phyloP scores from a whole-genome alignment of 148 eudicot genomes.

The Chenopodium quinoa region DNA sequence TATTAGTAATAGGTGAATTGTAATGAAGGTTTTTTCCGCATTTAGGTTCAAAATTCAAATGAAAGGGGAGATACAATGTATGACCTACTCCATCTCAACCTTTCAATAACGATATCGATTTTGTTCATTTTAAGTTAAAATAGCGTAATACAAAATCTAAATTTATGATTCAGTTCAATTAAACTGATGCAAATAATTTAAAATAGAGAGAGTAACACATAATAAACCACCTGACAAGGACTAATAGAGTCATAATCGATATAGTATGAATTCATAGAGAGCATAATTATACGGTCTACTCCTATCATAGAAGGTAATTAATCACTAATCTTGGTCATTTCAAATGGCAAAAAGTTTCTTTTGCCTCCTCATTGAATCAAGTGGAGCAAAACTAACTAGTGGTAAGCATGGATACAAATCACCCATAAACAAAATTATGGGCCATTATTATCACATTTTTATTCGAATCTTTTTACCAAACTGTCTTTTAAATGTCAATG shows the following conservation, averaged over 20 bases:
- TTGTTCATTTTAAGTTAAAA: too few species aligned
- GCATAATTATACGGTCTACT: too few species aligned
- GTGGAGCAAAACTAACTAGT: conserved; percentile 10
- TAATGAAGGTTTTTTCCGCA: too few species aligned
- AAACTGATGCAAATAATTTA: too few species aligned
- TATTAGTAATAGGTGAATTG: too few species aligned
- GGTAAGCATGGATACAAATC: conserved; percentile 11
- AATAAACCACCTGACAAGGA: not conserved
- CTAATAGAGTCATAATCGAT: not conserved
- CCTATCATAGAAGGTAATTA: not conserved
- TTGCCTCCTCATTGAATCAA: not conserved
- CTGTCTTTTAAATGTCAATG: not conserved
- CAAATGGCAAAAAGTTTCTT: not conserved
- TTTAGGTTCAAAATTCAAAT: too few species aligned
- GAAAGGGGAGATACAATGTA: too few species aligned
- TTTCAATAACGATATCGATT: too few species aligned
- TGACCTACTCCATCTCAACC: too few species aligned
- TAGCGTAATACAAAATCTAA: too few species aligned
- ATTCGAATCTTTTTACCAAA: not conserved
- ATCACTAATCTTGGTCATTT: not conserved
- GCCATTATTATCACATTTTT: not conserved
- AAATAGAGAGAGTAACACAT: not conserved
- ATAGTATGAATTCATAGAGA: too few species aligned
- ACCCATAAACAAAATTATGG: not conserved
- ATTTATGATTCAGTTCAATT: too few species aligned